phyloP scores from a whole-genome alignment of 129 eudicot species.

The Dittrichia graveolens region DNA sequence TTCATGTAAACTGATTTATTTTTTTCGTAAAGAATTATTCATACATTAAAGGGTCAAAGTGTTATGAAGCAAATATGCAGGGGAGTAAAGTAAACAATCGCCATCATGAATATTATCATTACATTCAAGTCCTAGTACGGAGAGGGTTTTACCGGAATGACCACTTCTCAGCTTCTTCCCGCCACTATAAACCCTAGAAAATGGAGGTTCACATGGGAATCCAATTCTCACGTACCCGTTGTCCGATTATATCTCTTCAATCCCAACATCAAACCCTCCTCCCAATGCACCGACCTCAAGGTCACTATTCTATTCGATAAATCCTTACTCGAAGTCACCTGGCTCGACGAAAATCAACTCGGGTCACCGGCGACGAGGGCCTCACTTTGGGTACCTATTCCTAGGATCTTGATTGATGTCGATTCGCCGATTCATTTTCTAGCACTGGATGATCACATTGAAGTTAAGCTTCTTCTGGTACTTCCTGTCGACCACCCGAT shows the following conservation, averaged over 20 bases:
- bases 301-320: slow-evolving; percentile 42
- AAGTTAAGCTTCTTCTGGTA: slow-evolving; percentile 62
- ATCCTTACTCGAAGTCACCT: slow-evolving; percentile 46
- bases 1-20: no score
- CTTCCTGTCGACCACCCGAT: slow-evolving; percentile 91
- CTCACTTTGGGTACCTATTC: slow-evolving; percentile 60
- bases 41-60: neutral
- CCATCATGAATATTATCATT: slow-evolving; percentile 13
- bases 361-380: slow-evolving; percentile 23
- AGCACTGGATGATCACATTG: slow-evolving; percentile 61
- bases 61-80: neutral
- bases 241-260: slow-evolving; percentile 66
- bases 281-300: slow-evolving; percentile 43
- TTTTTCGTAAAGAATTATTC: no score
- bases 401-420: slow-evolving; percentile 63
- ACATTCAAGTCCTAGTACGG: neutral
- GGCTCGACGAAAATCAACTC: slow-evolving; percentile 29
- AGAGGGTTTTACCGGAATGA: slow-evolving; percentile 26
- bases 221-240: slow-evolving; percentile 77
- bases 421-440: slow-evolving; percentile 57
- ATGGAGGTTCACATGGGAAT: slow-evolving; percentile 90
- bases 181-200: slow-evolving; percentile 62
- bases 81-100: neutral
- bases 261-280: slow-evolving; percentile 38
- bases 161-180: slow-evolving; percentile 25